Evolutionary conservation across 208 protist genomes (phyloP).

Genomic region (Phytomonas sp.): DNA sequence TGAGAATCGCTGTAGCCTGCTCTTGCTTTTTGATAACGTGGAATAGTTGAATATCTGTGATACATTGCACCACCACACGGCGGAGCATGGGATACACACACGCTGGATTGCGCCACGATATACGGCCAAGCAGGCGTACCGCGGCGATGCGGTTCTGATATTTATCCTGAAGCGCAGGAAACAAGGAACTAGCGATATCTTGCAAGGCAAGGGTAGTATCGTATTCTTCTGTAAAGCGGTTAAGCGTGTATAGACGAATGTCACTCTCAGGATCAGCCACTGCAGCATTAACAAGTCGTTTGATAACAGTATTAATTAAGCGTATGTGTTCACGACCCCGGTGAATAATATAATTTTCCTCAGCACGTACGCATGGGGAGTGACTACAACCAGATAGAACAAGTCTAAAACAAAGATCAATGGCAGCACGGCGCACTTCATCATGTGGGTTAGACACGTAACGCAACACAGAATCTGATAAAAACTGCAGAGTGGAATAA

Average conservation of each 20-base stretch:
- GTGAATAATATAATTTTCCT: constrained; percentile 71
- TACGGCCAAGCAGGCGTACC: constrained; percentile 70
- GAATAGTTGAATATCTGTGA: constrained; percentile 79
- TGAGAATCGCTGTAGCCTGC: constrained; percentile 66
- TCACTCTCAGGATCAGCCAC: constrained; percentile 85
- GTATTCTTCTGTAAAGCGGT: constrained; percentile 60
- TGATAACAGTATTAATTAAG: constrained; percentile 67
- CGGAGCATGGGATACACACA: constrained; percentile 76
- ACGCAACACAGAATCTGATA: constrained; percentile 69
- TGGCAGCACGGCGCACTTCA: constrained; percentile 76
- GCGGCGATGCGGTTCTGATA: constrained; percentile 76
- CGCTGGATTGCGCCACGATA: constrained; percentile 69
- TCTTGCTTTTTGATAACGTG: constrained; percentile 72
- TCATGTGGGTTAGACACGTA: constrained; percentile 78
- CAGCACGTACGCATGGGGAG: constrained; percentile 56
- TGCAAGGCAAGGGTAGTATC: constrained; percentile 76
- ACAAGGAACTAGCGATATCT: constrained; percentile 55
- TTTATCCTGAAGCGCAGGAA: constrained; percentile 81
- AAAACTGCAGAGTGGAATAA: constrained; percentile 82
- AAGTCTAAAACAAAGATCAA: constrained; percentile 86
- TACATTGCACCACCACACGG: constrained; percentile 76
- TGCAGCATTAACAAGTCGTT: constrained; percentile 72
- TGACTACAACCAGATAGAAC: constrained; percentile 71
- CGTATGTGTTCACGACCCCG: constrained; percentile 72
- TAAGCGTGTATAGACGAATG: constrained; percentile 79